Evolutionary conservation across 2,329 filamentous ascomycete genomes (phyloP).

Genomic region (Scytalidium lignicola): DNA sequence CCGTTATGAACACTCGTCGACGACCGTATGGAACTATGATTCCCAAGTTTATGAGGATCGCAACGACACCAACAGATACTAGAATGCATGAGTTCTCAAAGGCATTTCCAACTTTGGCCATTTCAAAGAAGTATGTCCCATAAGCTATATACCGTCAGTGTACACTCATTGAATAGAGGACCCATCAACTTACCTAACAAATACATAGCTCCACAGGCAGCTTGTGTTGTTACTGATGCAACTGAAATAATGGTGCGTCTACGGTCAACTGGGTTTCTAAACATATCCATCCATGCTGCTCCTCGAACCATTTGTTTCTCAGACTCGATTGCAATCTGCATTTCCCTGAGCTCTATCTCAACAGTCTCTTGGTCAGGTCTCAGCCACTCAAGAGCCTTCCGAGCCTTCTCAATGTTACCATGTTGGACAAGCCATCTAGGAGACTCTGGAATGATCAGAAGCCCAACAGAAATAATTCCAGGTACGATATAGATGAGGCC

Average conservation of each 20-base stretch:
- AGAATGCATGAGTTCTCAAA: slow-evolving; percentile 55
- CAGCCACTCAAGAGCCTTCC: slow-evolving; percentile 24
- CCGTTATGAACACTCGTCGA: slow-evolving; percentile 46
- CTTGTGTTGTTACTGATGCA: slow-evolving; percentile 43
- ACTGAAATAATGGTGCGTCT: slow-evolving; percentile 44
- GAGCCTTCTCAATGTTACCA: slow-evolving; percentile 20
- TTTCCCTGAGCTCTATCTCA: slow-evolving; percentile 25
- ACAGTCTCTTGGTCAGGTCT: slow-evolving; percentile 25
- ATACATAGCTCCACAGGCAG: slow-evolving; percentile 50
- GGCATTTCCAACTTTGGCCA: slow-evolving; percentile 49
- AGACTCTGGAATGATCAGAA: slow-evolving; percentile 26
- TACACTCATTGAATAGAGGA: slow-evolving; percentile 1
- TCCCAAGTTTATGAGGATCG: slow-evolving; percentile 47
- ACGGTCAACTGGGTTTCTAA: slow-evolving; percentile 46
- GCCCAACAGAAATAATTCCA: slow-evolving; percentile 17
- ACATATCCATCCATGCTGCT: slow-evolving; percentile 39
- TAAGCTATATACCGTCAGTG: slow-evolving; percentile 34
- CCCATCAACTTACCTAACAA: slow-evolving; percentile 40
- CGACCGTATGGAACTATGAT: slow-evolving; percentile 49
- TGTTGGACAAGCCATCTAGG: slow-evolving; percentile 24
- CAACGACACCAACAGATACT: slow-evolving; percentile 47
- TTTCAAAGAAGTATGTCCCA: slow-evolving; percentile 55
- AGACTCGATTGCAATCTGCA: slow-evolving; percentile 24
- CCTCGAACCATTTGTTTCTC: slow-evolving; percentile 22
- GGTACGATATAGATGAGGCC: slow-evolving; percentile 25